Evolutionary conservation across 2,329 filamentous ascomycete genomes (phyloP), one percentile per base, ranked within the genome.

Genomic region (Gnomoniopsis sp.): DNA sequence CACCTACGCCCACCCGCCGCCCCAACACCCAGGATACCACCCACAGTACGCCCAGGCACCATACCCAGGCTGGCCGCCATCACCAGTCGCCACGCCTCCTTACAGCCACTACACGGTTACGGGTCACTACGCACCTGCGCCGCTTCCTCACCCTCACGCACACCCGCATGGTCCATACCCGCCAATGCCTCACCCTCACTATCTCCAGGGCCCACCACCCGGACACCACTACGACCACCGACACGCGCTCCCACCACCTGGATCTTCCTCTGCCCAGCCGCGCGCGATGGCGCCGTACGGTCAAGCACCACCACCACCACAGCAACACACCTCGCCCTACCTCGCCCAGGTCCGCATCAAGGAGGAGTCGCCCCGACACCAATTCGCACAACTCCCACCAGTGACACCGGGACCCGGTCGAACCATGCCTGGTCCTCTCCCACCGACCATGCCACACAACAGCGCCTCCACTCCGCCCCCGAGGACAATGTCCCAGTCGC

Each of bases 11-110:
- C 55, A 59, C n/a, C 62, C 56, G 2, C 52, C 59, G 23, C 47
- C 63, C 44, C 50, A 56, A 47, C 60, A 65, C 41, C 71, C 71
- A 49, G 65, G 66, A 10, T 77, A 75, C 60, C 65, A 67, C 64
- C 72, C 70, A 36, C 77, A 73, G 61, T 79, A 79, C 61, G 68
- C 71, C 15, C 74, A 79, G 55, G 71, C 71, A 47, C 74, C 74
- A 41, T 82, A 83, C 65, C 55, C 55, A 12, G 73, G 70, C 17
- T 85, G 80, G 82, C 82, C 79, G 46, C 81, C 77, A n/a, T 84
- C 80, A 22, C 82, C 81, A 6, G 75, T 79, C 6, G 76, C 78
- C 6, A 84, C 81, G 22, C 81, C 82, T 49, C 81, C 81, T 0
- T 84, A 79, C 63, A 71, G 70, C 64, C 79, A 82, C 62, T 78